Conservation (phyloP, 2,329 filamentous ascomycete genomes). For the Xylariaceae sp. region DNA sequence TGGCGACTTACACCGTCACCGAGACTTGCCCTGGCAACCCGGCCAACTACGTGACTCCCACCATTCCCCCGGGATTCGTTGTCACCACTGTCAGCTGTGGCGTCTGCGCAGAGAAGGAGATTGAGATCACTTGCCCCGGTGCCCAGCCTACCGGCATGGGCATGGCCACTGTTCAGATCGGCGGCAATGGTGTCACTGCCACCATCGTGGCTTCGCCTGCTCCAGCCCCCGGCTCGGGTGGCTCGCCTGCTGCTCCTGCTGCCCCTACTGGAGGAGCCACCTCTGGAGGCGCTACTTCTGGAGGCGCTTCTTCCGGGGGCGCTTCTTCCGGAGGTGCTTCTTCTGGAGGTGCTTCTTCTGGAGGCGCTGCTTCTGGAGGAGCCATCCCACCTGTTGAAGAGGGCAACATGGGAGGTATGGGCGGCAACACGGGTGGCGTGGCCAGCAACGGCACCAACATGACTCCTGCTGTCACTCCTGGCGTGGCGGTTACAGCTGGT, state of each 20-base stretch:
- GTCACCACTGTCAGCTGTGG: constrained; percentile 47
- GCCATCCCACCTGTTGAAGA: not conserved
- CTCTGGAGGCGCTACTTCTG: not conserved
- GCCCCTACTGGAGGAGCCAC: not conserved
- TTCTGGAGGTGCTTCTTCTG: not conserved
- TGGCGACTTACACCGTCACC: constrained; percentile 50
- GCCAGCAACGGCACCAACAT: constrained; percentile 32
- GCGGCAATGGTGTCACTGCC: constrained; percentile 47
- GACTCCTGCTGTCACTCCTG: constrained; percentile 23
- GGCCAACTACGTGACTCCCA: constrained; percentile 38
- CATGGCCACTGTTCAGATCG: constrained; percentile 38
- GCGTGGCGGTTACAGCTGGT: constrained; percentile 33
- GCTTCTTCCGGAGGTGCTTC: not conserved
- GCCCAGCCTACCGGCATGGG: constrained; percentile 41
- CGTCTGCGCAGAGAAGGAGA: constrained; percentile 42
- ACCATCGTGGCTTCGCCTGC: constrained; percentile 31
- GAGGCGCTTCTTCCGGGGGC: not conserved
- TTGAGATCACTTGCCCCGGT: constrained; percentile 48
- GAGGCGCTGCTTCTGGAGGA: not conserved
- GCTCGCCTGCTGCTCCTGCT: constrained; percentile 13
- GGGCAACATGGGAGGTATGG: constrained; percentile 1
- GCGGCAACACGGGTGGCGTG: constrained; percentile 1
- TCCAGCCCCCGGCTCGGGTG: constrained; percentile 21
- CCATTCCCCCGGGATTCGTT: constrained; percentile 48
- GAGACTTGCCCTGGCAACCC: constrained; percentile 45